phyloP scores from a whole-genome alignment of 164 flowering plant genomes.

The Berberis thunbergii region DNA sequence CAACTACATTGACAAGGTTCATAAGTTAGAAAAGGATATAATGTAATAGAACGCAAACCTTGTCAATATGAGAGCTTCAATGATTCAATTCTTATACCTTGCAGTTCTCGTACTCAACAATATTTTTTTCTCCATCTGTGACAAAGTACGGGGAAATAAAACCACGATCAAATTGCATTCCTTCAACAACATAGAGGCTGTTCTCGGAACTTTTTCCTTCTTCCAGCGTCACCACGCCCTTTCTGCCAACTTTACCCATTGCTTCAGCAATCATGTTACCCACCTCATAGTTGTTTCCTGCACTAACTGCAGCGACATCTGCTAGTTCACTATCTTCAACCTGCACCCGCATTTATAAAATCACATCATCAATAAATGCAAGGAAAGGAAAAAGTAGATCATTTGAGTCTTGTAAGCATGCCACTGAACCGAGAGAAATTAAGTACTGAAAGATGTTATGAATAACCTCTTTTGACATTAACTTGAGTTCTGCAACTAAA shows the following conservation, averaged over 20 bases:
- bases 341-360: background rate
- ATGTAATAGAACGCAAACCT: background rate
- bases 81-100: background rate
- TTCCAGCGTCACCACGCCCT: constrained; percentile 1
- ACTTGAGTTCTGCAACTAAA: constrained; percentile 72
- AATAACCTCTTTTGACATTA: constrained; percentile 82
- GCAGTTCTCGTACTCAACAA: background rate
- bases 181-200: background rate
- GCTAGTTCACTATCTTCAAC: constrained; percentile 3
- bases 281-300: background rate
- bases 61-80: background rate
- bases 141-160: constrained; percentile 1
- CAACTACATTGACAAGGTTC: background rate
- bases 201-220: constrained; percentile 1
- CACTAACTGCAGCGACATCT: background rate
- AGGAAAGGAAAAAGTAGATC: no score
- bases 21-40: no score
- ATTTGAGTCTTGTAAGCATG: no score
- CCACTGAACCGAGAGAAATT: no score
- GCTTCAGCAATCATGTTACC: background rate
- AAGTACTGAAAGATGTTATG: background rate
- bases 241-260: background rate
- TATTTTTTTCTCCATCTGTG: background rate
- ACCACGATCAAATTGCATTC: background rate
- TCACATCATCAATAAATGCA: background rate